A percentile compares a stretch with the other conserved stretches of the same genome.
phyloP scores from a whole-genome alignment of 768 basidiomycete species.

The Cystoderma amianthinum region DNA sequence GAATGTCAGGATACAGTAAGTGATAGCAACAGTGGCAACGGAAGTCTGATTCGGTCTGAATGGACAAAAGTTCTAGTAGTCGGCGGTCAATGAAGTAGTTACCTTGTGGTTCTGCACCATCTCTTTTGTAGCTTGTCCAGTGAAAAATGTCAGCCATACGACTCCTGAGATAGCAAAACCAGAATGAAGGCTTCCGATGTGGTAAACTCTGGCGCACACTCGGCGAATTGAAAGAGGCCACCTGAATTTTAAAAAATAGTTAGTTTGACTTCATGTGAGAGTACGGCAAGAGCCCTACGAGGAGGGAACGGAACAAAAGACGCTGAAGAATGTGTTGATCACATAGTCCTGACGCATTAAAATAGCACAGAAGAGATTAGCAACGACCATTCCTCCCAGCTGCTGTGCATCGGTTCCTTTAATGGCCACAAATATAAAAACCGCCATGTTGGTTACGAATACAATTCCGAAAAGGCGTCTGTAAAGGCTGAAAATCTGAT shows the following conservation, averaged over 20 bases:
- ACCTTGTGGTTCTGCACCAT: slow-evolving; percentile 28
- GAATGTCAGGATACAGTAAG: slow-evolving; percentile 44
- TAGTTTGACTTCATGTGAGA: too few species aligned
- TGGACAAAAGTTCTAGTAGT: too few species aligned
- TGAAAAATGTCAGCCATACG: slow-evolving; percentile 45
- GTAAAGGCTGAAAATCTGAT: slow-evolving; percentile 49
- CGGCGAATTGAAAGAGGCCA: slow-evolving; percentile 52
- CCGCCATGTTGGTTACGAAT: slow-evolving; percentile 46
- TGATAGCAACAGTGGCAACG: slow-evolving; percentile 38
- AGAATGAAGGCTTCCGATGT: slow-evolving; percentile 55
- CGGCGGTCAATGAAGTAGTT: too few species aligned
- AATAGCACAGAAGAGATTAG: slow-evolving; percentile 42
- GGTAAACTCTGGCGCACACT: slow-evolving; percentile 48
- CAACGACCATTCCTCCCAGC: slow-evolving; percentile 31
- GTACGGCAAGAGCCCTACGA: slow-evolving; percentile 36
- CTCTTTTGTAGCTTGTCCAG: slow-evolving; percentile 45
- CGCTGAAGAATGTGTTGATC: slow-evolving; percentile 49
- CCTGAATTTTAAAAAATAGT: slow-evolving; percentile 18
- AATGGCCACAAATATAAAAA: slow-evolving; percentile 37
- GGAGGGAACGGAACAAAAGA: slow-evolving; percentile 40
- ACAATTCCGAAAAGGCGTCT: slow-evolving; percentile 53
- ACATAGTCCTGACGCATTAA: slow-evolving; percentile 52
- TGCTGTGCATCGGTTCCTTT: slow-evolving; percentile 25
- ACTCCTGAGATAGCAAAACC: slow-evolving; percentile 49
- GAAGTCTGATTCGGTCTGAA: slow-evolving; percentile 24